Conservation (phyloP, 371 early-diverging fungal species). For the Syncephalastrum contaminatum region DNA sequence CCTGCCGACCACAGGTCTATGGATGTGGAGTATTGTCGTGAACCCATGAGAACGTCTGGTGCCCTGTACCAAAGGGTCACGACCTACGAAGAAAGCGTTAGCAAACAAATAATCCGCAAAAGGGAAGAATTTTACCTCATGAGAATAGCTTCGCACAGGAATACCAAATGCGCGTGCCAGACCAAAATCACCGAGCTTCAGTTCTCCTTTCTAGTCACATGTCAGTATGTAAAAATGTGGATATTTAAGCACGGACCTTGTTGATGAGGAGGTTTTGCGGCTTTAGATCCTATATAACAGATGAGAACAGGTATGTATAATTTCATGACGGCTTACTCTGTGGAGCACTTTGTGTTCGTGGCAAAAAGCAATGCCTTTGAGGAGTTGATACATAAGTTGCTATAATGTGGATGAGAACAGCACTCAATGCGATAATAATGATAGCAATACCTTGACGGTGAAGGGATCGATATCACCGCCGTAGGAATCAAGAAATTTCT, state of each 20-base stretch:
- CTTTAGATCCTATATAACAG: constrained; percentile 72
- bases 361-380: constrained; percentile 81
- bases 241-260: constrained; percentile 38
- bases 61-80: constrained; percentile 96
- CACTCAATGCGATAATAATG: not conserved
- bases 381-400: constrained; percentile 81
- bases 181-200: constrained; percentile 98
- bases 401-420: constrained; percentile 16
- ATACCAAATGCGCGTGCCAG: constrained; percentile 97
- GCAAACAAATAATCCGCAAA: constrained; percentile 3
- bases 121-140: constrained; percentile 74
- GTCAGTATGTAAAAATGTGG: not conserved
- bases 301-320: not conserved
- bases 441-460: constrained; percentile 69
- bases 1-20: constrained; percentile 99
- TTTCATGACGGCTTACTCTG: constrained; percentile 48
- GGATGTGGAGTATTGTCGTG: constrained; percentile 94
- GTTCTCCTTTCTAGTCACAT: constrained; percentile 66
- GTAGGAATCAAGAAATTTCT: constrained; percentile 85
- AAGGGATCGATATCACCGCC: constrained; percentile 77
- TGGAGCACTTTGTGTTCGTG: constrained; percentile 83
- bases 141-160: constrained; percentile 95
- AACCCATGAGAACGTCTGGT: constrained; percentile 99
- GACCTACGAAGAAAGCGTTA: constrained; percentile 50
- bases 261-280: constrained; percentile 82